Evolutionary conservation across 371 early-diverging fungal genomes (phyloP).

Genomic region (Mucor piriformis): DNA sequence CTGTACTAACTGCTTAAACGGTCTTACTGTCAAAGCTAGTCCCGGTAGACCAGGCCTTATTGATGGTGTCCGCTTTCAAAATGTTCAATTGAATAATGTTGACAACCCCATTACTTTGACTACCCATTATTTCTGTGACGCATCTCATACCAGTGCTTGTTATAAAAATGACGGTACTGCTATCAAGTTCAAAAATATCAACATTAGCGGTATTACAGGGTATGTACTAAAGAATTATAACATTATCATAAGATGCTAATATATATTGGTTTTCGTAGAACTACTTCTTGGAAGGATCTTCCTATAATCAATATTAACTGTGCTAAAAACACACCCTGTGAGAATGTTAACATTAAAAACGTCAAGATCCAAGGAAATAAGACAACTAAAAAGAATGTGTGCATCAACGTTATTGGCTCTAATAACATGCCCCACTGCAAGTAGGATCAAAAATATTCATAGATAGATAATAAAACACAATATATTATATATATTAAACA

Average conservation of each 20-base stretch:
- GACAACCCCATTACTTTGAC: constrained; percentile 39
- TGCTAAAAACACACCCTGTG: constrained; percentile 32
- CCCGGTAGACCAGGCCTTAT: constrained; percentile 36
- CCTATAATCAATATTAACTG: constrained; percentile 36
- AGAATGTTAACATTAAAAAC: constrained; percentile 24
- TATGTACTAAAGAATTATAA: neutral
- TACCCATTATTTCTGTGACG: constrained; percentile 36
- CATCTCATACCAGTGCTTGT: constrained; percentile 20
- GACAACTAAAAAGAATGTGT: constrained; percentile 24
- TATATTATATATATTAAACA: no score
- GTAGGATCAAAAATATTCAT: neutral
- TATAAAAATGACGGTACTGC: constrained; percentile 26
- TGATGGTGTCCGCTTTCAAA: constrained; percentile 25
- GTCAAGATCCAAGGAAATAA: constrained; percentile 21
- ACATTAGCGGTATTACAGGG: constrained; percentile 32
- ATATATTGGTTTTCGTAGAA: neutral
- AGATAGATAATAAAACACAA: no score
- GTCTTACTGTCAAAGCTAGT: constrained; percentile 44
- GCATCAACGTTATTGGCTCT: constrained; percentile 21
- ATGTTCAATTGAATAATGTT: constrained; percentile 26
- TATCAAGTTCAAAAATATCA: constrained; percentile 30
- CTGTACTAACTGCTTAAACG: constrained; percentile 39
- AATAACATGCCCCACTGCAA: constrained; percentile 15
- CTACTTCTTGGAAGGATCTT: constrained; percentile 13
- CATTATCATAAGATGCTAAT: neutral